Base-by-base conservation (phyloP, 2,329 filamentous ascomycete genomes). In the Tolypocladium tropicale region DNA sequence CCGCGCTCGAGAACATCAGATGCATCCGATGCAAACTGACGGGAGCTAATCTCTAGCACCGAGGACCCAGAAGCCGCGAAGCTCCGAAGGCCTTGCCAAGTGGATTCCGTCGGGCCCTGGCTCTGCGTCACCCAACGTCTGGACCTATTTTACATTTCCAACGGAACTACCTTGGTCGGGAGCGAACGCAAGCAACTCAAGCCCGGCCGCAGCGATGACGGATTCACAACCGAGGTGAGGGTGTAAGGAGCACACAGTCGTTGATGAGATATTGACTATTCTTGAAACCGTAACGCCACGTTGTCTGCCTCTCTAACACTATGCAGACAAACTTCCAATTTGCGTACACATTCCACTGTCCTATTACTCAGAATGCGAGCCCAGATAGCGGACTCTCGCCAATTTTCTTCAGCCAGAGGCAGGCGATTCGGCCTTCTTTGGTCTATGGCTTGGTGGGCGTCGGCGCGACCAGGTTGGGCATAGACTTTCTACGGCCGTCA, bases 401-500 rank as follows among this genome's bases (percentile, higher is more conserved):
- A 12, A 43, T 21, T n/a, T n/a, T n/a, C n/a, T n/a, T n/a, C n/a
- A n/a, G n/a, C n/a, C n/a, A n/a, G 46, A n/a, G 6, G 10, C 9
- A 11, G 4, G 7, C 16, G n/a, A n/a, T 18, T n/a, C 25, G 16
- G 16, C 25, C n/a, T 32, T 28, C 18, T 32, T 21, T 12, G n/a
- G 34, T 43, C 53, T 58, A 63, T 48, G 55, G 55, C 59, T 63
- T 62, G 52, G 61, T 60, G n/a, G 63, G 55, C 37, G 65, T 61
- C 3, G 69, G 64, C 46, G 62, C 62, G 32, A 55, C 57, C 36
- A 66, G 57, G 52, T 57, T 61, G 6, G 62, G 59, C 56, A 62
- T 62, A 49, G 64, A 62, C 55, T 61, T 61, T 54, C 63, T 65
- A 51, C 63, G 62, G 30, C 68, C 68, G 54, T 64, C 63, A 51